These are phyloP conservation scores for Rosa lucieae DNA, from an alignment of 306 rosid species.

Conservation along the genomic window DNA sequence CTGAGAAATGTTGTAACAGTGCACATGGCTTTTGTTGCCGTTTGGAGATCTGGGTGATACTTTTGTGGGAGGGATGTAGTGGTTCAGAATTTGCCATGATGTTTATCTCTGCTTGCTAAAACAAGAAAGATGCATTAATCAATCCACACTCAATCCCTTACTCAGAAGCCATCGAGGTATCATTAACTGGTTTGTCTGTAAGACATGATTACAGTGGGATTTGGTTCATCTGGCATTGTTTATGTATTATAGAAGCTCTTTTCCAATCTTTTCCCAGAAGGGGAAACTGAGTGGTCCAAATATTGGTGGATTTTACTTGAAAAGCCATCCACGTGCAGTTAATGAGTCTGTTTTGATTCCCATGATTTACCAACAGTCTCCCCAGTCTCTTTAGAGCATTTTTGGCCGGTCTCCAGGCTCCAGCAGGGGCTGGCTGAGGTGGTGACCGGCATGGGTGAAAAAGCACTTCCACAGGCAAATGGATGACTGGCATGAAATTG, in stretches of 20 bases:
- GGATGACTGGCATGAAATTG: no score
- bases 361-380: background rate
- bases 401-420: no score
- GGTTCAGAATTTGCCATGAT: background rate
- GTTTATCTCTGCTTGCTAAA: background rate
- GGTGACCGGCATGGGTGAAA: no score
- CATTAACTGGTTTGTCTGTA: background rate
- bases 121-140: background rate
- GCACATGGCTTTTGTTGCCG: background rate
- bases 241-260: background rate
- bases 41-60: background rate
- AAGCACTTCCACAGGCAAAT: no score
- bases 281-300: slow-evolving; percentile 6
- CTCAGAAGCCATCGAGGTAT: slow-evolving; percentile 3
- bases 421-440: no score
- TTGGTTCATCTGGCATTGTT: background rate
- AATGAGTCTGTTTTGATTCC: background rate
- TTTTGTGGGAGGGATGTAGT: background rate
- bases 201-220: background rate
- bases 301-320: slow-evolving; percentile 2
- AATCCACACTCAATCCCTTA: background rate
- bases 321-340: background rate
- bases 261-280: background rate
- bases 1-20: background rate
- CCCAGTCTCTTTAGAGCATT: no score